Base-by-base conservation (phyloP, 1,284 basidiomycete genomes). In the Cutaneotrichosporon daszewskae region DNA sequence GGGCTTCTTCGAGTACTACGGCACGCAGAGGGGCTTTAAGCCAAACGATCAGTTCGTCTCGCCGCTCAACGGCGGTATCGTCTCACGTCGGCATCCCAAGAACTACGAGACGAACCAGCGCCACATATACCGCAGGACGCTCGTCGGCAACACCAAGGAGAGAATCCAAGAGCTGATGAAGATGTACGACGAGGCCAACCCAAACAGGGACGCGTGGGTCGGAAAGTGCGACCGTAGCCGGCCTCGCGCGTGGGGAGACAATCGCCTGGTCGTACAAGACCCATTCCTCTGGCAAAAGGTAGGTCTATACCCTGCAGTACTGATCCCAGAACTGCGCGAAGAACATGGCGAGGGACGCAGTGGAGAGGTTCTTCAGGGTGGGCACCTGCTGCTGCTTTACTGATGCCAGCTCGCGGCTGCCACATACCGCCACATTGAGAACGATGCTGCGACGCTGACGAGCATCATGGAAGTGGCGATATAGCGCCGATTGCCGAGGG, bases 241-340 rank as follows among this genome's bases (percentile, higher is more conserved):
- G 45, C 68, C 64, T 5, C 38, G 45, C 13, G 52, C 49, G 24
- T 72, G 69, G 69, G 43, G 43, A 6, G 51, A 59, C 37, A 51
- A 52, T 24, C 35, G 36, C 22, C 32, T 72, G 13, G 57, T 71
- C 14, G 64, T 71, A 1, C 71, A 71, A 43, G 71, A 72, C 45
- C 69, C 69, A 3, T 69, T 72, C 49, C 53, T 72, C 26, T 66
- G 64, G 57, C 51, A 59, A 28, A 72, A 72, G 62, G 70, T 71
- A 40, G 46, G 60, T 47, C 11, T 3, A 22, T 3, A 5, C 13
- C 2, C 20, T 5, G 14, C 13, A 1, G 26, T 18, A 27, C 38
- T 47, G 41, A 52, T 16, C 9, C 2, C 41, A 59, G 58, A 59
- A 59, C 43, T 57, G 55, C 23, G 53, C 58, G 0, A 43, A 32